Evolutionary conservation across 345 rosid species (phyloP).

Genomic region (Sisymbrium altissimum): DNA sequence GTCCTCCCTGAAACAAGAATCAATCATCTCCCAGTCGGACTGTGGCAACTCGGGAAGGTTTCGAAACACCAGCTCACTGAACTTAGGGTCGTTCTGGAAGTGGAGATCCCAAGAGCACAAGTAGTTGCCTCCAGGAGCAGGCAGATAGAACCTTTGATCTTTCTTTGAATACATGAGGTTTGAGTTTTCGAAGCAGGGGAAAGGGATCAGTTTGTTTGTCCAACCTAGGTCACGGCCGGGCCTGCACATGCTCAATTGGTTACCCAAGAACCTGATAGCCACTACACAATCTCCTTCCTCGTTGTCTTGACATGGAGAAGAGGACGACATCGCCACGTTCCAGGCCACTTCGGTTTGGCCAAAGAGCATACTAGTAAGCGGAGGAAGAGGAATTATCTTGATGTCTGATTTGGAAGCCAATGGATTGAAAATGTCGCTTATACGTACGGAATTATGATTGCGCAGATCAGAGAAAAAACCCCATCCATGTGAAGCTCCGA

Average conservation of each 20-base stretch:
- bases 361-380: not conserved
- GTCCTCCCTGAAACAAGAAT: too few relatives aligned
- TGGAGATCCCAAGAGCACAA: too few relatives aligned
- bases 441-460: not conserved
- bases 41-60: too few relatives aligned
- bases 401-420: conserved; percentile 3
- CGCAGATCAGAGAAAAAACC: not conserved
- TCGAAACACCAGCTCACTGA: too few relatives aligned
- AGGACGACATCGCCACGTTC: conserved; percentile 11
- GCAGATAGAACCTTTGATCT: not conserved
- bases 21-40: too few relatives aligned
- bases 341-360: not conserved
- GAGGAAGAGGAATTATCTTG: not conserved
- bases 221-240: not conserved
- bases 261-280: not conserved
- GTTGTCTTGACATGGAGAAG: not conserved
- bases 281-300: not conserved
- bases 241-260: not conserved
- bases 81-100: too few relatives aligned
- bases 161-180: conserved; percentile 14
- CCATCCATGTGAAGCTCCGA: conserved; percentile 25
- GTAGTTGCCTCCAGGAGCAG: too few relatives aligned
- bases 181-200: not conserved
- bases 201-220: conserved; percentile 6
- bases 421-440: not conserved